A percentile compares a stretch with the other conserved stretches of the same genome.
These are phyloP conservation scores for Naganishia liquefaciens DNA, from an alignment of 1,284 basidiomycete genomes.

Conservation along the genomic window DNA sequence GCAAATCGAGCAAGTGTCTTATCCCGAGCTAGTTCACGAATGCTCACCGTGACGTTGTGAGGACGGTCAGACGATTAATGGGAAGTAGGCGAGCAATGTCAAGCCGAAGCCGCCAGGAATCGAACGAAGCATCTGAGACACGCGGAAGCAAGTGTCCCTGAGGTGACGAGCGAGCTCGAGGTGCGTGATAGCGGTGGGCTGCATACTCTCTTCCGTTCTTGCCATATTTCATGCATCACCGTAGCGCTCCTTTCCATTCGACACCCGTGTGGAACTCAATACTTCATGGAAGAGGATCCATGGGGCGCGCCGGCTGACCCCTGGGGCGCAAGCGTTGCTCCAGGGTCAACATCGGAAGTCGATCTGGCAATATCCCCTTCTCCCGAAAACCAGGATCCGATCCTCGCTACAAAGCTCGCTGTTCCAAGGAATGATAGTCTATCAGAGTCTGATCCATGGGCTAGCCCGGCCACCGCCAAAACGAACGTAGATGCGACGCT, in stretches of 20 bases:
- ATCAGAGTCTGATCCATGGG: slow-evolving; percentile 17
- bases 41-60: too few relatives aligned
- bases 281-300: slow-evolving; percentile 28
- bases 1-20: too few relatives aligned
- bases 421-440: neutral
- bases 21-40: too few relatives aligned
- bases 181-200: too few relatives aligned
- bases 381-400: neutral
- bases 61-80: neutral
- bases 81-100: neutral
- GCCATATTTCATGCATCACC: too few relatives aligned
- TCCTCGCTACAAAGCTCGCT: neutral
- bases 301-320: slow-evolving; percentile 28
- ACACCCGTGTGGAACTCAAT: too few relatives aligned
- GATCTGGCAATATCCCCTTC: too few relatives aligned
- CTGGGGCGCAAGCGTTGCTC: neutral
- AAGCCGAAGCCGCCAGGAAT: neutral
- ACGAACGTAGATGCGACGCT: neutral
- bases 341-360: neutral
- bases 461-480: neutral
- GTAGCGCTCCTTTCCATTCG: too few relatives aligned
- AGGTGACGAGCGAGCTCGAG: neutral
- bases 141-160: slow-evolving; percentile 1
- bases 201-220: too few relatives aligned
- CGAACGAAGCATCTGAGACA: neutral